These are phyloP conservation scores for Xanthoparmelia taractica DNA, from an alignment of 495 filamentous ascomycete genomes.

Conservation along the genomic window DNA sequence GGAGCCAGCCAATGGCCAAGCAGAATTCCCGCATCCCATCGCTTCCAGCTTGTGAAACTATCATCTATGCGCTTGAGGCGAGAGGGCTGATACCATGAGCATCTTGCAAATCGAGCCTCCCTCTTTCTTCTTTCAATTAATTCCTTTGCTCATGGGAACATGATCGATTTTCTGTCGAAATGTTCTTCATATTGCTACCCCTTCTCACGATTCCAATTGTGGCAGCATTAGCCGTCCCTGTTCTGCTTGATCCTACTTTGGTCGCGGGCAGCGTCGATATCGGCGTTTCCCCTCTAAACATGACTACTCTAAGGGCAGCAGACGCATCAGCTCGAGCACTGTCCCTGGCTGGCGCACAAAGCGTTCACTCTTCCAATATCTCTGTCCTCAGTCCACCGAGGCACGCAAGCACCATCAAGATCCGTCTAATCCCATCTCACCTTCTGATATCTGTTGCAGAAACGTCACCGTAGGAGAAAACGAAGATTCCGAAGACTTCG, in stretches of 20 bases:
- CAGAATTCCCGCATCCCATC: background rate
- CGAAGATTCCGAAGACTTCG: background rate
- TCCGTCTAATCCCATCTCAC: background rate
- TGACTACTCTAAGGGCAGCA: background rate
- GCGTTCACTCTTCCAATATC: background rate
- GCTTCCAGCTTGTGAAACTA: slow-evolving; percentile 1
- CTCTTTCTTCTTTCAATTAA: background rate
- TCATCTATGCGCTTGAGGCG: background rate
- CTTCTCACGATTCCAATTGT: background rate
- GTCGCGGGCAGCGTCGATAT: background rate
- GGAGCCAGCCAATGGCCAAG: background rate
- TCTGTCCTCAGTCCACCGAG: background rate
- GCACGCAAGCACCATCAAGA: background rate
- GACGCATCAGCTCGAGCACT: background rate
- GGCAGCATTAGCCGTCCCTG: slow-evolving; percentile 1
- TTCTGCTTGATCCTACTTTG: slow-evolving; percentile 1
- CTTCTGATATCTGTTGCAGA: background rate
- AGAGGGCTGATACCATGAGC: background rate
- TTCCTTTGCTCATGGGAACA: background rate
- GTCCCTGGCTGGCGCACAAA: background rate
- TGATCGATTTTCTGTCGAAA: background rate
- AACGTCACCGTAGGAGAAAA: background rate
- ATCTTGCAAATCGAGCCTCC: background rate
- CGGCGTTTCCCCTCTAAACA: background rate
- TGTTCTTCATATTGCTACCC: background rate